A percentile compares a stretch with the other conserved stretches of the same genome.
These are phyloP conservation scores for Trichoderma atrobrunneum DNA, from an alignment of 2,329 filamentous ascomycete species.

Conservation along the genomic window DNA sequence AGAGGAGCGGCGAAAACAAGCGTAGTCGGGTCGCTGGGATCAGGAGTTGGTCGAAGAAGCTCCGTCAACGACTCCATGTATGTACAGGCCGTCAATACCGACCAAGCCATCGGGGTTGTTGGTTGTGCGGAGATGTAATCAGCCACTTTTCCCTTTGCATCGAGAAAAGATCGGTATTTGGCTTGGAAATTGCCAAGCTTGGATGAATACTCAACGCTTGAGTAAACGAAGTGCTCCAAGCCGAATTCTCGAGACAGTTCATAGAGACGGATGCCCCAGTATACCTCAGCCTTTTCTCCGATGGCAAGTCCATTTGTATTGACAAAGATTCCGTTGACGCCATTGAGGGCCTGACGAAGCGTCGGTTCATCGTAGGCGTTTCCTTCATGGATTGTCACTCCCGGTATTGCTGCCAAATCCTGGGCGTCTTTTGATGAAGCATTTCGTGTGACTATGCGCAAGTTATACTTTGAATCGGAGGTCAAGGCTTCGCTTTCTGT, in stretches of 20 bases:
- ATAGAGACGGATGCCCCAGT: constrained; percentile 5
- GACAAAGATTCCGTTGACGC: background rate
- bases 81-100: background rate
- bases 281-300: constrained; percentile 5
- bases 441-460: background rate
- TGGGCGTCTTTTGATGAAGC: background rate
- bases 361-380: background rate
- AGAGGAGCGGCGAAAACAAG: background rate
- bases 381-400: background rate
- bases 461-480: background rate
- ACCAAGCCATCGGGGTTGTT: background rate
- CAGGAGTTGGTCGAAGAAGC: background rate
- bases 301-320: constrained; percentile 5
- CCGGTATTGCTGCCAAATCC: background rate
- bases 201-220: background rate
- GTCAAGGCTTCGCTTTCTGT: background rate
- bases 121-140: constrained; percentile 3
- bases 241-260: background rate
- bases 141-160: background rate
- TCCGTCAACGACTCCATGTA: background rate
- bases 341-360: background rate
- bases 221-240: background rate
- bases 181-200: background rate
- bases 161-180: background rate
- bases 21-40: background rate